Percentiles rank a stretch among this genome's conserved stretches.
Conservation (phyloP, 73 alveolate genomes). For the Blepharisma stoltei region DNA sequence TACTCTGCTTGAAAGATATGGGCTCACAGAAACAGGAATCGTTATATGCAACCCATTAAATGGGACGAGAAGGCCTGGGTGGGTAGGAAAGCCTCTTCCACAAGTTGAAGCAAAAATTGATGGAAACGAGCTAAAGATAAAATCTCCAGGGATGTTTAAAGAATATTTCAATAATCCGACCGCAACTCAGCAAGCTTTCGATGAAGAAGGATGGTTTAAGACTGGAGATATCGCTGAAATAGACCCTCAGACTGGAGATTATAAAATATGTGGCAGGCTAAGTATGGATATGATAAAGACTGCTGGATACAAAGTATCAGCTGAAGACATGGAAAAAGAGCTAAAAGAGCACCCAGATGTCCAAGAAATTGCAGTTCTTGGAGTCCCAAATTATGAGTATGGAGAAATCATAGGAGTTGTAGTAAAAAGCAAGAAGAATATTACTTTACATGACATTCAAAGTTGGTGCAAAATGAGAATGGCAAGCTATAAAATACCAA, state of each 20-base stretch:
- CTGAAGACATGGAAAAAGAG: constrained; percentile 36
- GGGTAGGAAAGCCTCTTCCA: constrained; percentile 43
- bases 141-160: constrained; percentile 33
- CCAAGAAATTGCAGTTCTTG: constrained; percentile 34
- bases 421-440: background rate
- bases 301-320: constrained; percentile 43
- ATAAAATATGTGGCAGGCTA: constrained; percentile 36
- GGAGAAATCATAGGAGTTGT: constrained; percentile 38
- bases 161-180: constrained; percentile 33
- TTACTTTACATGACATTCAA: background rate
- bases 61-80: constrained; percentile 39
- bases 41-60: constrained; percentile 32
- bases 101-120: constrained; percentile 22
- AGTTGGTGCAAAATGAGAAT: constrained; percentile 11
- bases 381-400: constrained; percentile 31
- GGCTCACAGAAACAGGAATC: constrained; percentile 51
- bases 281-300: constrained; percentile 41
- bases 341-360: constrained; percentile 7
- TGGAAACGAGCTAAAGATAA: background rate
- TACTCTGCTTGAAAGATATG: constrained; percentile 41
- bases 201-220: constrained; percentile 43
- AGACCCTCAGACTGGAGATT: constrained; percentile 9
- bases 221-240: constrained; percentile 40
- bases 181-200: constrained; percentile 25
- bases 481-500: constrained; percentile 37